Conservation (phyloP, 345 rosid species). For the Eucalyptus marginata region DNA sequence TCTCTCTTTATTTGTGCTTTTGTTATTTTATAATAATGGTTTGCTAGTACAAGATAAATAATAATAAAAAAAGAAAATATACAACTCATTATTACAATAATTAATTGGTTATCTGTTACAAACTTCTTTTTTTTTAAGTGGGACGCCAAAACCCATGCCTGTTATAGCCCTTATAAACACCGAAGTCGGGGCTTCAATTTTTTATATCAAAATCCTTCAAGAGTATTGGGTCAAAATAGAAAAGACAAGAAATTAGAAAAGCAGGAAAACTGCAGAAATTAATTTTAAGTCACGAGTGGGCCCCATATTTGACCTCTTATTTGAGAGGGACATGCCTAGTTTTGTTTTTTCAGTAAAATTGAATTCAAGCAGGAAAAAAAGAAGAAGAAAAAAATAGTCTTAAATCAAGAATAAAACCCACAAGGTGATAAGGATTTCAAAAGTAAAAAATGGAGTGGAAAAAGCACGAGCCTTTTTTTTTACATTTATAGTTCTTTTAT, state of each 20-base stretch:
- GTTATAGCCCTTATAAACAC: no score
- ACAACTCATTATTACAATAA: not conserved
- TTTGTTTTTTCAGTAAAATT: not conserved
- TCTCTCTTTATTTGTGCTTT: not conserved
- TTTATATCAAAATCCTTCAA: no score
- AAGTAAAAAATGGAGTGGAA: not conserved
- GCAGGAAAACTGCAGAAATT: not conserved
- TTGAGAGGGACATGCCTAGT: not conserved
- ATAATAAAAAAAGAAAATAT: not conserved
- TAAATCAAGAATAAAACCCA: not conserved
- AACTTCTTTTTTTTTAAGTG: accelerated
- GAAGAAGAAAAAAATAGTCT: not conserved
- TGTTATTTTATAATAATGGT: not conserved
- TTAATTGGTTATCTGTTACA: not conserved
- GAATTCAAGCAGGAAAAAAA: not conserved
- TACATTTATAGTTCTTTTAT: not conserved
- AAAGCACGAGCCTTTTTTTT: accelerated
- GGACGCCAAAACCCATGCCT: not conserved
- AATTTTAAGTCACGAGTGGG: not conserved
- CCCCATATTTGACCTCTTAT: not conserved
- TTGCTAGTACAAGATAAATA: not conserved
- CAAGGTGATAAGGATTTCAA: accelerated
- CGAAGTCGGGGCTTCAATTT: no score
- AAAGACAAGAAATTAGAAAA: not conserved
- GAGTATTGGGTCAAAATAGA: not conserved